These are phyloP conservation scores for Collybiopsis luxurians DNA, from an alignment of 768 basidiomycete genomes.

Conservation along the genomic window DNA sequence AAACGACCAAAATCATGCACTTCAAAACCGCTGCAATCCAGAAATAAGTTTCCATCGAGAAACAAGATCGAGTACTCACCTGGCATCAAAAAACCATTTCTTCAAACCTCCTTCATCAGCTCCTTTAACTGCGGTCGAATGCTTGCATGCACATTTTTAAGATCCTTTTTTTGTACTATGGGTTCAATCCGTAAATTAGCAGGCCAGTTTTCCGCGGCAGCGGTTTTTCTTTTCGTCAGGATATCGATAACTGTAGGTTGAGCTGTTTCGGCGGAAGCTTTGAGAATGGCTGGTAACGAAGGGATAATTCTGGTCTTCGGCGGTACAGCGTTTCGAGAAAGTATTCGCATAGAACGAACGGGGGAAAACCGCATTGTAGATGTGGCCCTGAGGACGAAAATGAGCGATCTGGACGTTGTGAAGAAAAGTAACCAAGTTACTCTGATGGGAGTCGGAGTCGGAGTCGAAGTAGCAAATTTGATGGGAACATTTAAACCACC, in stretches of 20 bases:
- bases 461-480: not conserved
- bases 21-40: too few relatives aligned
- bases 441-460: not conserved
- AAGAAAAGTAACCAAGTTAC: not conserved
- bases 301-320: conserved; percentile 12
- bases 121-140: conserved; percentile 36
- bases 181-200: conserved; percentile 51
- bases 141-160: conserved; percentile 36
- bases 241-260: conserved; percentile 35
- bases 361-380: not conserved
- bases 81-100: not conserved
- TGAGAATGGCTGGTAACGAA: conserved; percentile 11
- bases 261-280: conserved; percentile 12
- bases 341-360: not conserved
- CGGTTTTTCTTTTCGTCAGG: conserved; percentile 36
- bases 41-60: not conserved
- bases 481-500: too few relatives aligned
- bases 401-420: too few relatives aligned
- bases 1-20: too few relatives aligned
- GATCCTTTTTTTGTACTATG: conserved; percentile 32
- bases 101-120: conserved; percentile 33
- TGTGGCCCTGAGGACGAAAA: not conserved
- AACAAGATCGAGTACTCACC: not conserved
- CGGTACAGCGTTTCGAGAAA: not conserved
- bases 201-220: conserved; percentile 40